Percentiles rank a stretch among this genome's conserved stretches.
phyloP scores from a whole-genome alignment of 2,329 filamentous ascomycete species.

The Cladorrhinum sp. region DNA sequence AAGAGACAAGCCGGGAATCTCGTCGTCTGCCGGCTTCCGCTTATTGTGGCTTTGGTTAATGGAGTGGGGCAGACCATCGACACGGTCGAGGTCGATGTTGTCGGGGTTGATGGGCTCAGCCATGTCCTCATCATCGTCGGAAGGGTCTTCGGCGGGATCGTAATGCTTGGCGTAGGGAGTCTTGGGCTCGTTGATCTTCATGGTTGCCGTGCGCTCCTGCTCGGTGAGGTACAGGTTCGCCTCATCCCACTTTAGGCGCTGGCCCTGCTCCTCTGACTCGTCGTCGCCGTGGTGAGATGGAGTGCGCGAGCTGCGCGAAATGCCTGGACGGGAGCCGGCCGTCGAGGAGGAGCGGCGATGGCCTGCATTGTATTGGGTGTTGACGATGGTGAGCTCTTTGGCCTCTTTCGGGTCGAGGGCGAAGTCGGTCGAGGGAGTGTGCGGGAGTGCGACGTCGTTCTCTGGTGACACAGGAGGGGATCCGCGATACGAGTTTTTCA shows the following conservation, averaged over 20 bases:
- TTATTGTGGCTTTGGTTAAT: slow-evolving; percentile 24
- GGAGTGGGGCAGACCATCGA: slow-evolving; percentile 44
- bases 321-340: slow-evolving; percentile 53
- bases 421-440: slow-evolving; percentile 30
- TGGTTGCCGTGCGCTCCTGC: slow-evolving; percentile 89
- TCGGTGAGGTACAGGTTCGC: slow-evolving; percentile 96
- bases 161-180: slow-evolving; percentile 94
- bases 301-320: slow-evolving; percentile 65
- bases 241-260: slow-evolving; percentile 96
- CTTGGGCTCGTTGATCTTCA: slow-evolving; percentile 99
- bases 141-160: slow-evolving; percentile 83
- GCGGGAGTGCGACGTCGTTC: slow-evolving; percentile 25
- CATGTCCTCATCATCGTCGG: slow-evolving; percentile 64
- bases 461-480: slow-evolving; percentile 53
- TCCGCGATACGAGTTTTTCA: slow-evolving; percentile 80
- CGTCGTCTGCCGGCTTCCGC: slow-evolving; percentile 51
- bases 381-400: slow-evolving; percentile 89
- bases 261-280: slow-evolving; percentile 51
- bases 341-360: slow-evolving; percentile 79
- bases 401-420: slow-evolving; percentile 76
- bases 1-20: slow-evolving; percentile 88
- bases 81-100: slow-evolving; percentile 62
- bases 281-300: slow-evolving; percentile 42
- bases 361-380: slow-evolving; percentile 92
- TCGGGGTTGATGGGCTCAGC: slow-evolving; percentile 73